phyloP scores from a whole-genome alignment of 495 filamentous ascomycete genomes.

The Neurospora sp. region DNA sequence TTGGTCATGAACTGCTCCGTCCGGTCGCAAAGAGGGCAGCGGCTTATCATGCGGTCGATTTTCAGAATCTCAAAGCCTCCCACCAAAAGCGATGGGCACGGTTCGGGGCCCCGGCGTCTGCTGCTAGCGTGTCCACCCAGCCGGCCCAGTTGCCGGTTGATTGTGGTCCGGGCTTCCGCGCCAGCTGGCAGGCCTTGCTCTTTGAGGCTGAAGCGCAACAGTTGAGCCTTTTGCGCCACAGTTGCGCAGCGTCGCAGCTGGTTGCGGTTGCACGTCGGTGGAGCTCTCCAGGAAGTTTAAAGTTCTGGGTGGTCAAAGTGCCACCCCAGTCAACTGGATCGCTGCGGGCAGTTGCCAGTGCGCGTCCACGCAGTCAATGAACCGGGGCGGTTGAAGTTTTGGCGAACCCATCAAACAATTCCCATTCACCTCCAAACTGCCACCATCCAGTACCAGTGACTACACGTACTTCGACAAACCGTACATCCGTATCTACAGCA shows the following conservation, averaged over 20 bases:
- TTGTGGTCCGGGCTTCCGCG: background rate
- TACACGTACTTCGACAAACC: background rate
- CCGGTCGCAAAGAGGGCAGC: background rate
- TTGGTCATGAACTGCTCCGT: slow-evolving; percentile 9
- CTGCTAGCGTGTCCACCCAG: background rate
- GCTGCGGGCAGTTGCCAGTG: background rate
- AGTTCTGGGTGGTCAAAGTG: background rate
- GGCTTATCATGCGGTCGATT: background rate
- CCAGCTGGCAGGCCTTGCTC: background rate
- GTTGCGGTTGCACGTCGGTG: background rate
- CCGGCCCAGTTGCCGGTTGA: background rate
- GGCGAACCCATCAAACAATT: slow-evolving; percentile 3
- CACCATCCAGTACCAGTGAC: background rate
- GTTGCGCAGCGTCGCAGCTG: background rate
- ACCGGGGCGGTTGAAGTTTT: slow-evolving; percentile 5
- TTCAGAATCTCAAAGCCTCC: background rate
- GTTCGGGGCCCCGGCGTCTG: background rate
- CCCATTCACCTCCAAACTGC: background rate
- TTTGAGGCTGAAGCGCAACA: background rate
- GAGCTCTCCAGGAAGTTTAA: background rate
- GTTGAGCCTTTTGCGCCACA: background rate
- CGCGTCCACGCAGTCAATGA: background rate
- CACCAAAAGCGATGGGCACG: background rate
- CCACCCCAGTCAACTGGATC: background rate
- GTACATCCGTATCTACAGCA: background rate